Evolutionary conservation across 2,329 filamentous ascomycete genomes (phyloP), one percentile per base, ranked within the genome.

Genomic region (Cordyceps pruinosa): DNA sequence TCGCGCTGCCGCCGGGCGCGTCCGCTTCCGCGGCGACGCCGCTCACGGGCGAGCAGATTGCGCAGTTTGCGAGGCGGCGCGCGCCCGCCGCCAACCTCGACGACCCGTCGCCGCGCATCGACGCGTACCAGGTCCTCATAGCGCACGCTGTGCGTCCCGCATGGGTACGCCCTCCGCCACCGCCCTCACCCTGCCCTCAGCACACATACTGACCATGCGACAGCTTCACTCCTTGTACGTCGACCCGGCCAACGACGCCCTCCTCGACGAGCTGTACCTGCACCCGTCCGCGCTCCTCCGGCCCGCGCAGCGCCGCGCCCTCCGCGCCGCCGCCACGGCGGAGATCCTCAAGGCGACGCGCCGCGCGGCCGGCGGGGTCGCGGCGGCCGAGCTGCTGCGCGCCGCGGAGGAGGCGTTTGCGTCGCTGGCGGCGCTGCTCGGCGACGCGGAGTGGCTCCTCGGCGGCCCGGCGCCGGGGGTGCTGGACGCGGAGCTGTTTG

Each of bases 401-500:
- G 75, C 73, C 9, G 79, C 77, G 3, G 61, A 66, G 15, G 68
- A 70, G 12, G 81, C 80, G 4, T 69, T 83, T 21, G 68, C 61
- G 9, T 76, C 79, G 9, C 70, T 84, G 5, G 74, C 74, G 2
- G 63, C 69, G 2, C 57, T 79, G 7, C 66, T 83, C 4, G 41
- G 65, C 6, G 64, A 69, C 12, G 64, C 68, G 2, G 63, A 64
- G 3, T 83, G 78, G 77, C 83, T 83, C 68, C 81, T 81, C 57
- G 75, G 67, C 25, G 65, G 60, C 68, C 69, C 58, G 51, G 70
- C 30, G 68, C 90, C 93, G 0, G 84, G 85, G 0, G 67, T 93
- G 25, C 93, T 97, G 64, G 94, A 99, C 72, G 92, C 93, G 7
- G 85, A 84, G 55, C 83, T 97, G 2, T 97, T 97, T 73, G 86